Percentiles rank a stretch among this genome's conserved stretches.
phyloP scores from a whole-genome alignment of 2,329 filamentous ascomycete genomes.

The Pseudopithomyces chartarum region DNA sequence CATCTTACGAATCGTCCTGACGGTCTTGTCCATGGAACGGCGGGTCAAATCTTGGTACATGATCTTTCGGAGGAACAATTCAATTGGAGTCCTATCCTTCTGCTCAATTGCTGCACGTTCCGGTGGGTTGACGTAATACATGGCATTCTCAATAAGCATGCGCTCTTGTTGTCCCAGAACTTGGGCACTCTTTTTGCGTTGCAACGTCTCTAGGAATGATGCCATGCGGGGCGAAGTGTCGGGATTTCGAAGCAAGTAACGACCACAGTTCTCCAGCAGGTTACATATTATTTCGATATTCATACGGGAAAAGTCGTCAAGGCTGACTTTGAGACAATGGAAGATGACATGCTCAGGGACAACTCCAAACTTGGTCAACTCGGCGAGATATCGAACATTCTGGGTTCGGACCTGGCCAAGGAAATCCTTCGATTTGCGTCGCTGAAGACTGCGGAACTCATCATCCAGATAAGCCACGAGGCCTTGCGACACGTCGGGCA shows the following conservation, averaged over 20 bases:
- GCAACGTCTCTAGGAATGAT: conserved; percentile 90
- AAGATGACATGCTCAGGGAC: conserved; percentile 99
- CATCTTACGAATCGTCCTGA: conserved; percentile 91
- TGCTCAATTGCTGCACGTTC: conserved; percentile 92
- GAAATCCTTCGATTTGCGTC: conserved; percentile 97
- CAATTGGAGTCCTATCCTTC: conserved; percentile 92
- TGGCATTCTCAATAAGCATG: conserved; percentile 97
- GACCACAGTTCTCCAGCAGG: conserved; percentile 92
- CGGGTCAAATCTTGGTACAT: conserved; percentile 94
- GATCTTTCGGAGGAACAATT: conserved; percentile 89
- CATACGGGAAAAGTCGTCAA: conserved; percentile 98
- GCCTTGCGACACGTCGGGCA: conserved; percentile 91
- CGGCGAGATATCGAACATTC: conserved; percentile 96
- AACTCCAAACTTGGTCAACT: conserved; percentile 96
- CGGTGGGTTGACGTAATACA: conserved; percentile 97
- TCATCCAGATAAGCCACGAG: conserved; percentile 92
- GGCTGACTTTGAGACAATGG: conserved; percentile 94
- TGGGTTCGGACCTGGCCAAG: conserved; percentile 89
- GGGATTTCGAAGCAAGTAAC: conserved; percentile 88
- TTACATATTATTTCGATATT: conserved; percentile 99
- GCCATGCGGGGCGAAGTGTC: conserved; percentile 93
- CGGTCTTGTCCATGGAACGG: conserved; percentile 88
- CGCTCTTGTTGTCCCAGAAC: conserved; percentile 94
- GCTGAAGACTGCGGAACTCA: conserved; percentile 94
- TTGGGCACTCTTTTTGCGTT: conserved; percentile 94